Conservation (phyloP, 2,329 filamentous ascomycete genomes). For the Incumbomyces delicatus region DNA sequence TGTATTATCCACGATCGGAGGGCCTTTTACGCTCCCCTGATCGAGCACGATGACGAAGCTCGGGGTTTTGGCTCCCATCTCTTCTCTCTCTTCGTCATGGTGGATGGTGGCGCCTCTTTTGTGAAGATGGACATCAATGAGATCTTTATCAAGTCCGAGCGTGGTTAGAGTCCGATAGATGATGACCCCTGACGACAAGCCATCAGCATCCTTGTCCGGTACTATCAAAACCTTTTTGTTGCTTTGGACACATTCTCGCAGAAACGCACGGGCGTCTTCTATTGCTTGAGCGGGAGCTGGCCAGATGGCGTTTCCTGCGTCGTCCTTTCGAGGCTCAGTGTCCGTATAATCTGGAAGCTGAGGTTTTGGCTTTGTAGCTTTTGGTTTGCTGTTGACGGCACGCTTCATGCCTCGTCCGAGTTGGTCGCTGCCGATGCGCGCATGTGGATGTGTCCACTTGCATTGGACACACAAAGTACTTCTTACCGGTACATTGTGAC, state of each 20-base stretch:
- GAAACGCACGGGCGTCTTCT: slow-evolving; percentile 45
- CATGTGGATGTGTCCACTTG: background rate
- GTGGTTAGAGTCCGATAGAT: slow-evolving; percentile 49
- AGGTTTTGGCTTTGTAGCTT: slow-evolving; percentile 13
- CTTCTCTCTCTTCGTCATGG: slow-evolving; percentile 41
- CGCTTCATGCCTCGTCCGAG: slow-evolving; percentile 16
- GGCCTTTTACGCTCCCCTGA: slow-evolving; percentile 50
- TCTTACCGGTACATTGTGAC: background rate
- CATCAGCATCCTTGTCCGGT: slow-evolving; percentile 62
- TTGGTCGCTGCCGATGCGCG: background rate
- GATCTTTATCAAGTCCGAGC: slow-evolving; percentile 44
- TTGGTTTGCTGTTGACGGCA: slow-evolving; percentile 7
- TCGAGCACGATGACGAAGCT: slow-evolving; percentile 55
- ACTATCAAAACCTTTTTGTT: slow-evolving; percentile 49
- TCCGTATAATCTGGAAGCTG: slow-evolving; percentile 24
- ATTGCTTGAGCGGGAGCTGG: slow-evolving; percentile 51
- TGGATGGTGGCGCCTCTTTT: slow-evolving; percentile 52
- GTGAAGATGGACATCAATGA: slow-evolving; percentile 51
- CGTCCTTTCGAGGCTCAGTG: slow-evolving; percentile 26
- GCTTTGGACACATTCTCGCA: slow-evolving; percentile 46
- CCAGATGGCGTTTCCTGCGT: slow-evolving; percentile 46
- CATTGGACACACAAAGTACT: too few species aligned
- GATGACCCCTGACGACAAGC: slow-evolving; percentile 55
- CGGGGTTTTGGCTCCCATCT: slow-evolving; percentile 43
- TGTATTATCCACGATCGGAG: slow-evolving; percentile 42